Evolutionary conservation across 2,329 filamentous ascomycete species (phyloP).

Genomic region (Rhytidhysteron rufulum): DNA sequence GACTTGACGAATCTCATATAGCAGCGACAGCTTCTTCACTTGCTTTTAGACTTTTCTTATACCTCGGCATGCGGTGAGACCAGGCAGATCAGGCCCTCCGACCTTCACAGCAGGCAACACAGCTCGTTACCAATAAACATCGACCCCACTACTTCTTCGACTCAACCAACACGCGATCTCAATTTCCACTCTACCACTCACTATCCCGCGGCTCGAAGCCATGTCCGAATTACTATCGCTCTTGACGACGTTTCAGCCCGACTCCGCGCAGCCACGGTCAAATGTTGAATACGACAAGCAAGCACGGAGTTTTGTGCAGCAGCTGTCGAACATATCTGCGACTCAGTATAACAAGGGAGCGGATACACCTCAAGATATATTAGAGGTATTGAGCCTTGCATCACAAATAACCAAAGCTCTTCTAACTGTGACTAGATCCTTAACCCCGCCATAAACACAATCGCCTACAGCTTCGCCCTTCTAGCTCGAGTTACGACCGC

Average conservation of each 20-base stretch:
- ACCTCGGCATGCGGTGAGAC: too few species aligned
- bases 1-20: too few species aligned
- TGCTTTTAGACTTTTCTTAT: too few species aligned
- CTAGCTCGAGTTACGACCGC: constrained; percentile 42
- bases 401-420: background rate
- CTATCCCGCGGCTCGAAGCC: background rate
- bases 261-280: constrained; percentile 24
- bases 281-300: constrained; percentile 38
- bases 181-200: background rate
- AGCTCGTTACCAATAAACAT: background rate
- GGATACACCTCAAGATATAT: constrained; percentile 37
- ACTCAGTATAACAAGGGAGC: constrained; percentile 31
- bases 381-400: constrained; percentile 25
- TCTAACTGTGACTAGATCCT: constrained; percentile 34
- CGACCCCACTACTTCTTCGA: background rate
- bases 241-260: constrained; percentile 33
- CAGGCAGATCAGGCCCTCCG: too few species aligned
- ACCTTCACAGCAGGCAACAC: constrained; percentile 4
- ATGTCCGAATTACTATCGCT: constrained; percentile 30
- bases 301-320: constrained; percentile 30
- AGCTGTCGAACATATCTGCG: constrained; percentile 29
- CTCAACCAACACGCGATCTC: background rate
- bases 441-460: constrained; percentile 55
- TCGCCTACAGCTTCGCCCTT: constrained; percentile 57
- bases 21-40: too few species aligned